A percentile compares a stretch with the other conserved stretches of the same genome.
phyloP scores from a whole-genome alignment of 371 early-diverging fungal species.

The Rhizopus microsporus region DNA sequence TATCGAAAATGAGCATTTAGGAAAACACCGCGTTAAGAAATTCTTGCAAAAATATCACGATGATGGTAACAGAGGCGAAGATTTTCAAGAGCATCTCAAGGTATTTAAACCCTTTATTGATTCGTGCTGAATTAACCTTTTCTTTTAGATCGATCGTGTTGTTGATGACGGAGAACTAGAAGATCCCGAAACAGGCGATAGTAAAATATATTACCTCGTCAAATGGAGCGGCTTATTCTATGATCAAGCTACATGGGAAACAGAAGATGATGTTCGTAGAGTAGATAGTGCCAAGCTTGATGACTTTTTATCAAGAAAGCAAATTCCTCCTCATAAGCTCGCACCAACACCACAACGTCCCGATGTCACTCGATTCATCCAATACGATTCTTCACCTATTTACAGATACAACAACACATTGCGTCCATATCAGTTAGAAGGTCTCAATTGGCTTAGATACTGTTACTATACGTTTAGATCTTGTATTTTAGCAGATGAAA shows the following conservation, averaged over 20 bases:
- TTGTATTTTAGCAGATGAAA: constrained; percentile 86
- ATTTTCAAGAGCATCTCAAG: constrained; percentile 47
- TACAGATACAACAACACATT: constrained; percentile 73
- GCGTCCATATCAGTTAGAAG: constrained; percentile 70
- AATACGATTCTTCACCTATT: constrained; percentile 38
- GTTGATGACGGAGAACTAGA: constrained; percentile 80
- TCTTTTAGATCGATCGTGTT: constrained; percentile 68
- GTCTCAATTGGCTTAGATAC: constrained; percentile 70
- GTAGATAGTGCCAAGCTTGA: constrained; percentile 44
- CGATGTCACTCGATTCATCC: constrained; percentile 51
- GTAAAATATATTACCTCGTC: constrained; percentile 73
- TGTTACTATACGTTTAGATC: constrained; percentile 66
- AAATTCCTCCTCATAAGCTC: constrained; percentile 46
- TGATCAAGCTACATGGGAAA: constrained; percentile 88
- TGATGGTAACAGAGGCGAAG: constrained; percentile 49
- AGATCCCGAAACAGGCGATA: constrained; percentile 51
- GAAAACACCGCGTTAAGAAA: constrained; percentile 74
- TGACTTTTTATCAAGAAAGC: constrained; percentile 50
- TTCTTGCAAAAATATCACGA: constrained; percentile 65
- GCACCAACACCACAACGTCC: constrained; percentile 50
- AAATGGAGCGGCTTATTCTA: constrained; percentile 91
- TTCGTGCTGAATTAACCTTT: not conserved
- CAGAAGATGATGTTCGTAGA: constrained; percentile 59
- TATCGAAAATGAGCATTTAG: constrained; percentile 67
- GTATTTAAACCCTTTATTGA: constrained; percentile 16